These are phyloP conservation scores for Gossypium raimondii DNA, from an alignment of 345 rosid genomes.

Conservation along the genomic window DNA sequence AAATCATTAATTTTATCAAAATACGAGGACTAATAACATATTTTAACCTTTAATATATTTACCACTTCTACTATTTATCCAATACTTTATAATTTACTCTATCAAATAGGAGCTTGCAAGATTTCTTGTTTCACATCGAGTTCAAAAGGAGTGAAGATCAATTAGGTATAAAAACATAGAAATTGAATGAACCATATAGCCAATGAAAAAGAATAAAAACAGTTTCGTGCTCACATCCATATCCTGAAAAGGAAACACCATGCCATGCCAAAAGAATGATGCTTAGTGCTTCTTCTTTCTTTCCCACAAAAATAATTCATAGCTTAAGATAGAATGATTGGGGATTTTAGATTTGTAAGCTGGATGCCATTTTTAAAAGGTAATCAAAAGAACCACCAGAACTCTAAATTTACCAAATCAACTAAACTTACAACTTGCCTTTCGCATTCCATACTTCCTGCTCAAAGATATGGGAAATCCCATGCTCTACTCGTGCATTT, in stretches of 20 bases:
- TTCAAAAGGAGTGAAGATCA: neutral
- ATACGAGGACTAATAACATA: too few species aligned
- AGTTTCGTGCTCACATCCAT: neutral
- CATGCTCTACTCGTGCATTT: neutral
- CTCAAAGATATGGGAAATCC: neutral
- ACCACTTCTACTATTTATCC: too few species aligned
- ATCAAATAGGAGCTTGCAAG: neutral
- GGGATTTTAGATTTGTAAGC: too few species aligned
- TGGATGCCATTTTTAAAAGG: too few species aligned
- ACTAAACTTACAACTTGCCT: neutral
- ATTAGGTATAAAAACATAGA: neutral
- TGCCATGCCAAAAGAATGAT: neutral
- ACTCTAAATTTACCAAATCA: too few species aligned
- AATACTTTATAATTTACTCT: too few species aligned
- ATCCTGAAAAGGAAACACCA: neutral
- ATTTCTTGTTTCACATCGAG: neutral
- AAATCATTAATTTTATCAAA: too few species aligned
- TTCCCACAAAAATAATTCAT: too few species aligned
- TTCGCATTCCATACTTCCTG: neutral
- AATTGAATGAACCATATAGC: neutral
- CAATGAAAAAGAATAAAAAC: neutral
- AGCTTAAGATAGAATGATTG: too few species aligned
- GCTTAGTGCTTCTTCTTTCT: neutral
- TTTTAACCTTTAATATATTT: too few species aligned
- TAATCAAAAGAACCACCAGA: too few species aligned